Evolutionary conservation across 2,329 filamentous ascomycete species (phyloP), one percentile per base, ranked within the genome.

Genomic region (Chrysosporium keratinophilum): DNA sequence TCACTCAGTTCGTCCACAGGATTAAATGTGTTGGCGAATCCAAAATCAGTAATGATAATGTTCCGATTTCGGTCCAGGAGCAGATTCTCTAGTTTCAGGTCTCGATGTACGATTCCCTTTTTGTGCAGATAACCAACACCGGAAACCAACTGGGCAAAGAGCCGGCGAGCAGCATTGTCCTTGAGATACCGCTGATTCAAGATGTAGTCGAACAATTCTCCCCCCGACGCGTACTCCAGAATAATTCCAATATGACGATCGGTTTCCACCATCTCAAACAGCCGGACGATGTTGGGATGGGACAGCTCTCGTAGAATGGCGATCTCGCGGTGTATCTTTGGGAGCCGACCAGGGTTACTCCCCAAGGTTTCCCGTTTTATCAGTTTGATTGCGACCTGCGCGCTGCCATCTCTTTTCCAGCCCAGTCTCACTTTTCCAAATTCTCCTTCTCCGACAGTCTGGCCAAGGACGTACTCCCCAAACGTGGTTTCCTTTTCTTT

Each of bases 11-110:
- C 89, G 65, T 98, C 93, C 35, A 76, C 74, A 0, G 93, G 82
- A 65, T 96, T 87, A 66, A 98, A 98, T 0, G 90, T 97, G 71
- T 98, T 98, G 61, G 93, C 93, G 68, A 98, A 98, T 15, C 93
- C 93, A 71, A 98, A 98, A 72, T 98, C 93, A 14, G 93, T 98
- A 66, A 98, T 98, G 72, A 98, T 98, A 65, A 98, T 97, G 74
- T 98, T 98, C 59, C 89, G 85, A 67, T 98, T 96, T 58, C 91
- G 85, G 71, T 98, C 93, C 50, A 98, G 78, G 37, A 98, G 78
- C 63, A 98, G 70, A 66, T 98, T 98, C 72, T 98, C 93, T 45
- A 98, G 78, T 73, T 98, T 98, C 60, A 98, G 73, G 73, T 98
- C 93, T 64, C 93, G 84, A 69, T 98, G 93, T 12, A 98, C 93